These are phyloP conservation scores for Geoglossum glabrum DNA, from an alignment of 495 filamentous ascomycete genomes.

Conservation along the genomic window DNA sequence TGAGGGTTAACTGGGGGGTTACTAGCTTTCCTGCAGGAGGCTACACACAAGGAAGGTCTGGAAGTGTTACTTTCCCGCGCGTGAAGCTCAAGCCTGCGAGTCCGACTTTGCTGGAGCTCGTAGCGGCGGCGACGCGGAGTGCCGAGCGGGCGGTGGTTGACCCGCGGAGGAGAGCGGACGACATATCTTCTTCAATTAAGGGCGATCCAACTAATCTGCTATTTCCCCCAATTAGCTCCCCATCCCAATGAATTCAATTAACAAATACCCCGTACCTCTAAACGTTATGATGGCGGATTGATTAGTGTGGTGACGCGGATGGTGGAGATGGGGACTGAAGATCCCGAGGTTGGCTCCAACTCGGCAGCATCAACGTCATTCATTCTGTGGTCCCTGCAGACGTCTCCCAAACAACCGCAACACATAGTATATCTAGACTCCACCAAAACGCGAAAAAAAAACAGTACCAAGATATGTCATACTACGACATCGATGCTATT, in stretches of 20 bases:
- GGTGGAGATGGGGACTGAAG: too few relatives aligned
- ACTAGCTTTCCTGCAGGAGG: neutral
- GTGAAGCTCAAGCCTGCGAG: slow-evolving; percentile 21
- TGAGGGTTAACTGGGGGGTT: neutral
- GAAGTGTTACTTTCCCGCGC: slow-evolving; percentile 78
- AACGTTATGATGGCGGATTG: neutral
- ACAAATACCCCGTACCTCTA: neutral
- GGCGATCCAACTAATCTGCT: neutral
- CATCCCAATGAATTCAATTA: neutral
- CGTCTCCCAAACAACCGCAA: neutral
- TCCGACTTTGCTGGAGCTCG: slow-evolving; percentile 25
- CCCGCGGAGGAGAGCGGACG: slow-evolving; percentile 31
- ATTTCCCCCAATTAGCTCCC: neutral
- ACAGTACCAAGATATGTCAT: slow-evolving; percentile 40
- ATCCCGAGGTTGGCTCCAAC: too few relatives aligned
- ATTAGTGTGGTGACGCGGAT: too few relatives aligned
- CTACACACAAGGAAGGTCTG: slow-evolving; percentile 73
- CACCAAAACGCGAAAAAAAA: too few relatives aligned
- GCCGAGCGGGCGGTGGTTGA: slow-evolving; percentile 25
- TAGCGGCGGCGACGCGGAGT: slow-evolving; percentile 28
- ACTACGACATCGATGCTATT: slow-evolving; percentile 90
- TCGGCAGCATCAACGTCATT: neutral
- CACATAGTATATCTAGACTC: too few relatives aligned
- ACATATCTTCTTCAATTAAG: slow-evolving; percentile 26
- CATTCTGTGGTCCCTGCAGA: neutral